Conservation (phyloP, 2,329 filamentous ascomycete genomes). For the Endoconidiophora polonica region DNA sequence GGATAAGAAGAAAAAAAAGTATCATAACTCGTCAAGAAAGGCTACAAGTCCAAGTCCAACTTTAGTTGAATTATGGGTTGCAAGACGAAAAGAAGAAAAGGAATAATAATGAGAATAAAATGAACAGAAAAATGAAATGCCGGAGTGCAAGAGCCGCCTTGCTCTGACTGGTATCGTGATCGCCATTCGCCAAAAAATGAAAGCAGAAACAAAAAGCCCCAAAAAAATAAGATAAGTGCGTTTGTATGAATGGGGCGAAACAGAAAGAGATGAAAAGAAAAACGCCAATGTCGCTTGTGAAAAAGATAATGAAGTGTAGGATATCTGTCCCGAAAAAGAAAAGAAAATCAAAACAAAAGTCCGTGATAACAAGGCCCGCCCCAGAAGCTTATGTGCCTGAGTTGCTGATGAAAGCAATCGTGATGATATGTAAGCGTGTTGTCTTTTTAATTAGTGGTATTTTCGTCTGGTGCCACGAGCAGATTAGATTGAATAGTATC, state of each 20-base stretch:
- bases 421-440: not conserved
- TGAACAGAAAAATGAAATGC: constrained; percentile 3
- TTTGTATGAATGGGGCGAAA: constrained; percentile 2
- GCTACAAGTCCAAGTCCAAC: not conserved
- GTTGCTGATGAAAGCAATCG: not conserved
- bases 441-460: not conserved
- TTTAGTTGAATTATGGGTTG: not conserved
- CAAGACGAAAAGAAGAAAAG: not conserved
- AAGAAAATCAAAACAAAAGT: not conserved
- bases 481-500: not conserved
- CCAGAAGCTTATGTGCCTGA: not conserved
- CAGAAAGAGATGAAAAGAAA: constrained; percentile 1
- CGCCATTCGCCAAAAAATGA: constrained; percentile 9
- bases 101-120: not conserved
- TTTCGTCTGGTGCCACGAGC: not conserved
- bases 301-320: not conserved
- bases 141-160: constrained; percentile 3
- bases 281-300: not conserved
- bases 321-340: not conserved
- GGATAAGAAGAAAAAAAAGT: not conserved
- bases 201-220: constrained; percentile 6
- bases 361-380: not conserved
- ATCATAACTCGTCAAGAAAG: not conserved
- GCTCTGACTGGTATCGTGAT: constrained; percentile 12
- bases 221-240: not conserved